These are phyloP conservation scores for Tricholoma furcatifolium DNA, from an alignment of 768 basidiomycete species.

Conservation along the genomic window DNA sequence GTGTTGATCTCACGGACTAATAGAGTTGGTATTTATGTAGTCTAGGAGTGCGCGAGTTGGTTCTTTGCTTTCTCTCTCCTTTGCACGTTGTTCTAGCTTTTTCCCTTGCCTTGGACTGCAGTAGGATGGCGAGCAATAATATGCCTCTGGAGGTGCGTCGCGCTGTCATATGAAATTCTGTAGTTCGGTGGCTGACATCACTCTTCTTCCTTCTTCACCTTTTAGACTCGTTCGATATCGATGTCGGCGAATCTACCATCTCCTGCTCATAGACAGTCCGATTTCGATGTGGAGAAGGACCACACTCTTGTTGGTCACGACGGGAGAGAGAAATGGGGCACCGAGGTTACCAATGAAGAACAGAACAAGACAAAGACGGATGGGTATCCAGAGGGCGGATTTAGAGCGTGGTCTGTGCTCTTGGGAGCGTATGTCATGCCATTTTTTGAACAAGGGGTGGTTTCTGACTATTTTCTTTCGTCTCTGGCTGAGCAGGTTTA, in stretches of 20 bases:
- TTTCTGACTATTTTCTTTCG: background rate
- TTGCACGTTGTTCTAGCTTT: too few relatives aligned
- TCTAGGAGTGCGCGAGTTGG: background rate
- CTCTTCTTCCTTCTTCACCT: background rate
- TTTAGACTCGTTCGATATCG: background rate
- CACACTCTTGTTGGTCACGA: background rate
- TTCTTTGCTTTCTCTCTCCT: too few relatives aligned
- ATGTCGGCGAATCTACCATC: background rate
- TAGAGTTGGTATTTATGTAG: background rate
- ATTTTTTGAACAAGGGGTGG: background rate
- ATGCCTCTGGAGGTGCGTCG: too few relatives aligned
- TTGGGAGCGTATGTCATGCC: constrained; percentile 22
- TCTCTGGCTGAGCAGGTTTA: constrained; percentile 11
- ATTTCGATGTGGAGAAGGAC: background rate
- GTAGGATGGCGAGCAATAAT: too few relatives aligned
- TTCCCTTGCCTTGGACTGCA: too few relatives aligned
- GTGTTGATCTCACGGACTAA: background rate
- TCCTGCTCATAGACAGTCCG: background rate
- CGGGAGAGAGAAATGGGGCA: background rate
- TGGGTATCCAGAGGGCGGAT: constrained; percentile 23
- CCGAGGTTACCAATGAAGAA: background rate
- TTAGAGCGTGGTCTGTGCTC: constrained; percentile 22
- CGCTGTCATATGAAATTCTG: background rate
- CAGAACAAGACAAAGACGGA: background rate
- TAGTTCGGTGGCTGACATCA: background rate